These are phyloP conservation scores for Heliamphora pulchella DNA, from an alignment of 179 eudicot genomes.

Conservation along the genomic window DNA sequence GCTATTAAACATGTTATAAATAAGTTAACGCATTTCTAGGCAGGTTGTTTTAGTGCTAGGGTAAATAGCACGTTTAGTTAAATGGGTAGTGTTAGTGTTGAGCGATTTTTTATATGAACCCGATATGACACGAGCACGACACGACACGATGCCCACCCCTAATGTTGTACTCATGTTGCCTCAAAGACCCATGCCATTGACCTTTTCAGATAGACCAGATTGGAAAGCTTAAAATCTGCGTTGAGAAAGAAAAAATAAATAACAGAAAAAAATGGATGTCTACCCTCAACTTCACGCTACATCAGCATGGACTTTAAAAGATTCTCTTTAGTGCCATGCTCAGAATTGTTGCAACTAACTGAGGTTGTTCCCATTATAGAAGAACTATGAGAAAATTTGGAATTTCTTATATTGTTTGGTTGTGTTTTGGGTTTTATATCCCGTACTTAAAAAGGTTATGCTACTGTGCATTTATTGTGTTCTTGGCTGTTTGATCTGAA, in stretches of 20 bases:
- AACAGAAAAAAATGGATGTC: neutral
- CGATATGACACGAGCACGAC: too few relatives aligned
- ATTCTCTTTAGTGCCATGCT: neutral
- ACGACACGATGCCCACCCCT: too few relatives aligned
- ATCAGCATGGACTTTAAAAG: neutral
- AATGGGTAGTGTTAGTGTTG: too few relatives aligned
- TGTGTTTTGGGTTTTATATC: neutral
- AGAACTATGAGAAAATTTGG: neutral
- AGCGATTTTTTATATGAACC: too few relatives aligned
- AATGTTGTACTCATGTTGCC: neutral
- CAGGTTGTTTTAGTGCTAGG: too few relatives aligned
- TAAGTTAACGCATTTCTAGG: too few relatives aligned
- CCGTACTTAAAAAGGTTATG: neutral
- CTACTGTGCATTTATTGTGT: neutral
- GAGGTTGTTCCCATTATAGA: neutral
- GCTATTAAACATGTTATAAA: too few relatives aligned
- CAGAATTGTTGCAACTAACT: neutral
- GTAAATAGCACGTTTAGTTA: too few relatives aligned
- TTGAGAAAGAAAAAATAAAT: neutral
- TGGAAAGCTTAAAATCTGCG: neutral
- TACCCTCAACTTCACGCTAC: slow-evolving; percentile 7
- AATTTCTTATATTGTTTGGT: neutral
- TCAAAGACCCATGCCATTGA: neutral
- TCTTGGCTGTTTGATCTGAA: slow-evolving; percentile 13
- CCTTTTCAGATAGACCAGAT: neutral